Evolutionary conservation across 2,329 filamentous ascomycete genomes (phyloP).

Genomic region (Cladosporium sp.): DNA sequence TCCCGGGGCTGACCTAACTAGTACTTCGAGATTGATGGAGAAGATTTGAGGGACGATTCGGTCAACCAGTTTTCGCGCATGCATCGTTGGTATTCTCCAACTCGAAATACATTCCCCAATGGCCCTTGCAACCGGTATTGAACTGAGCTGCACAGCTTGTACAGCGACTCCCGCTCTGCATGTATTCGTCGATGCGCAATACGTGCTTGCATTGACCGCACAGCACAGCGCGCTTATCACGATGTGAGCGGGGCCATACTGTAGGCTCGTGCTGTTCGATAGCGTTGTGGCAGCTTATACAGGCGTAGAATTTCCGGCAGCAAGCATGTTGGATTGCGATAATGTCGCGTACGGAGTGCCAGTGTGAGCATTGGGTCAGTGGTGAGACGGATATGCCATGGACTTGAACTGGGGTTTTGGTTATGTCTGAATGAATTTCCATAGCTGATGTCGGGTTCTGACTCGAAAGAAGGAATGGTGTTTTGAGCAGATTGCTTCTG

Average conservation of each 20-base stretch:
- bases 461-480: background rate
- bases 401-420: background rate
- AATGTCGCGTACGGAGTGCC: slow-evolving; percentile 12
- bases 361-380: slow-evolving; percentile 9
- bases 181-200: slow-evolving; percentile 3
- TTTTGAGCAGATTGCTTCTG: background rate
- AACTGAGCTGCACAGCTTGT: background rate
- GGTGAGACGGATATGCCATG: background rate
- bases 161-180: slow-evolving; percentile 5
- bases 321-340: slow-evolving; percentile 15
- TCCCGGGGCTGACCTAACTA: background rate
- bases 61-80: background rate
- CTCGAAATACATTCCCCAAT: slow-evolving; percentile 14
- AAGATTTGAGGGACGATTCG: background rate
- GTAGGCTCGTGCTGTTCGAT: background rate
- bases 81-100: background rate
- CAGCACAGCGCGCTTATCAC: background rate
- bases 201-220: slow-evolving; percentile 3
- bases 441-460: background rate
- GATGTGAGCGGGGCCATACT: background rate
- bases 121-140: slow-evolving; percentile 3
- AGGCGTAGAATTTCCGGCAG: slow-evolving; percentile 16
- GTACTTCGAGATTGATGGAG: background rate
- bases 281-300: slow-evolving; percentile 13
- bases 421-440: background rate